Percentiles rank a stretch among this genome's conserved stretches.
Conservation (phyloP, 345 rosid species). For the Alliaria petiolata region DNA sequence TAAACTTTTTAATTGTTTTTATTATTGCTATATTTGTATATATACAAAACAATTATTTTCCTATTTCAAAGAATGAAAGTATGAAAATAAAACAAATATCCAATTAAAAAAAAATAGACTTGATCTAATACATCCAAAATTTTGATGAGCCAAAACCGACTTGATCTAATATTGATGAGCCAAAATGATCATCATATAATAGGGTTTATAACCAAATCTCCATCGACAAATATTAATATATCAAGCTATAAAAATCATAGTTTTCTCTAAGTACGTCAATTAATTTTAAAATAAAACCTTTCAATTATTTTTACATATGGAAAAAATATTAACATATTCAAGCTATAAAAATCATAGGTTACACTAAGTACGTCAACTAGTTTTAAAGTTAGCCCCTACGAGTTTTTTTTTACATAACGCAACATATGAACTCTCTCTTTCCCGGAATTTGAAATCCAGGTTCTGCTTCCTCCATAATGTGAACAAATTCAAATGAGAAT, state of each 20-base stretch:
- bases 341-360: neutral
- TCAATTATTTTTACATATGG: neutral
- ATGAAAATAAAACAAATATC: neutral
- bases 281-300: neutral
- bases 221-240: neutral
- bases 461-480: conserved; percentile 21
- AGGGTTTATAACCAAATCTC: neutral
- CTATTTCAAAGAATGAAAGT: neutral
- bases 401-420: neutral
- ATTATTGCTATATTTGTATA: neutral
- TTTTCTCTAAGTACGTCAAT: neutral
- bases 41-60: neutral
- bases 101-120: too few species aligned
- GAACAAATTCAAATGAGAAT: conserved; percentile 30
- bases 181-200: neutral
- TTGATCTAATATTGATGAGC: neutral
- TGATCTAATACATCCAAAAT: too few species aligned
- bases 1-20: neutral
- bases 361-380: neutral
- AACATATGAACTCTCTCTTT: neutral
- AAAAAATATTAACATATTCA: neutral
- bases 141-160: neutral
- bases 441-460: conserved; percentile 3
- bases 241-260: neutral
- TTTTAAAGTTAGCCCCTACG: neutral